These are phyloP conservation scores for Russula abietina DNA, from an alignment of 768 basidiomycete genomes.

Conservation along the genomic window DNA sequence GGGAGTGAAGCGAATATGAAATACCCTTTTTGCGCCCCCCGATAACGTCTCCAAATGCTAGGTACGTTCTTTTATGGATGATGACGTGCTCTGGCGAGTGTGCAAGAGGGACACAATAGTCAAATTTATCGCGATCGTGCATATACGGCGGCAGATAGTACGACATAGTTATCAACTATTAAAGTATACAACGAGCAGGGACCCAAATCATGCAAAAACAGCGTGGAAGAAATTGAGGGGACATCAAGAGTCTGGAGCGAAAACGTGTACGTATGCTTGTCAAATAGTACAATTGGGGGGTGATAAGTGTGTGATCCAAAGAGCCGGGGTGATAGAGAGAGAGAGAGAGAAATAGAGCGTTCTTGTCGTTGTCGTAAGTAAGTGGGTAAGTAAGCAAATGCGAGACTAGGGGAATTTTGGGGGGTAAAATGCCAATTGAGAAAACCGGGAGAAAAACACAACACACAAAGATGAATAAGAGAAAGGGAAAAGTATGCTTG, in stretches of 20 bases:
- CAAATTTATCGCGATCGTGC: not conserved
- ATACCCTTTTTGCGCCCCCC: not conserved
- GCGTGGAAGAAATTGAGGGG: not conserved
- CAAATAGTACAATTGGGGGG: conserved; percentile 17
- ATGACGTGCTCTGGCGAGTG: not conserved
- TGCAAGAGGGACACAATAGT: not conserved
- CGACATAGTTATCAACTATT: conserved; percentile 6
- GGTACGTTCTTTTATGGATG: not conserved
- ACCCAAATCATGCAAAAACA: not conserved
- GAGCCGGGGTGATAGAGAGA: too few species aligned
- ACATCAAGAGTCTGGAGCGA: not conserved
- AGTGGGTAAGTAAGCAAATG: conserved; percentile 8
- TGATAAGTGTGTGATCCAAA: not conserved
- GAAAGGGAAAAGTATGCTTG: not conserved
- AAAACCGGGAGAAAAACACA: not conserved
- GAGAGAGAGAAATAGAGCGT: not conserved
- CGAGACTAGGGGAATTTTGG: not conserved
- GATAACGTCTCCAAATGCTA: not conserved
- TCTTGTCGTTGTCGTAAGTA: conserved; percentile 5
- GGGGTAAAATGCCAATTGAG: not conserved
- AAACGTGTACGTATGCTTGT: conserved; percentile 6
- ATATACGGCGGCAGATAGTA: not conserved
- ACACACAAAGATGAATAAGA: not conserved
- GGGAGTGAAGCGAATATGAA: not conserved
- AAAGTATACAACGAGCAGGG: conserved; percentile 8